A percentile compares a stretch with the other conserved stretches of the same genome.
These are phyloP conservation scores for Candida lessepsii DNA, from an alignment of 805 yeast species.

Conservation along the genomic window DNA sequence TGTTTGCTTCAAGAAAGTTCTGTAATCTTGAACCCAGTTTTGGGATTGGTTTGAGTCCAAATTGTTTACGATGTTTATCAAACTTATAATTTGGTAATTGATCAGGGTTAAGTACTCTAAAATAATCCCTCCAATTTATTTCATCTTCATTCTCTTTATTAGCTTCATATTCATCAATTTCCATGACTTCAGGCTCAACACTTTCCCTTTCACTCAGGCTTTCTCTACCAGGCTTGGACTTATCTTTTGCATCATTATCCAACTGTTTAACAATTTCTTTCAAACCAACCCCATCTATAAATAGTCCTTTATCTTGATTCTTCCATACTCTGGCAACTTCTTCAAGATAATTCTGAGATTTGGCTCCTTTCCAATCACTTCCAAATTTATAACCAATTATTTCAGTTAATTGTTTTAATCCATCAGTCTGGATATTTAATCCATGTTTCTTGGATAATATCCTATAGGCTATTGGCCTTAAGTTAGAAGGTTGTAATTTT, in stretches of 20 bases:
- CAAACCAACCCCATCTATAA: conserved; percentile 75
- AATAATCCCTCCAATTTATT: conserved; percentile 68
- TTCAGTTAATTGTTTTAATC: conserved; percentile 70
- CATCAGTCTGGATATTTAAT: conserved; percentile 82
- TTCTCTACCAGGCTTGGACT: conserved; percentile 15
- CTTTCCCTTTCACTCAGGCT: conserved; percentile 10
- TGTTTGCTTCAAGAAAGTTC: conserved; percentile 20
- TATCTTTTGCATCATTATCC: conserved; percentile 19
- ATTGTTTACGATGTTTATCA: conserved; percentile 61
- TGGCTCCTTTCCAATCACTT: conserved; percentile 75
- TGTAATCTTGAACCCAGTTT: conserved; percentile 11
- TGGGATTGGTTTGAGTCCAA: conserved; percentile 34
- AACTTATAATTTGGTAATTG: conserved; percentile 65
- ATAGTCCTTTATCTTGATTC: conserved; percentile 82
- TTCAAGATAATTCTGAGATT: conserved; percentile 66
- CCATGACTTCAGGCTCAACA: conserved; percentile 7
- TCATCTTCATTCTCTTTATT: conserved; percentile 26
- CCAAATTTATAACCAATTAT: conserved; percentile 77
- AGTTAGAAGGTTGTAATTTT: conserved; percentile 71
- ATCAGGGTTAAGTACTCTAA: conserved; percentile 60
- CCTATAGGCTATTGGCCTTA: conserved; percentile 90
- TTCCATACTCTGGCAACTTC: conserved; percentile 83
- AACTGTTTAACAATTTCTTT: conserved; percentile 61
- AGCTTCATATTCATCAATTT: conserved; percentile 16
- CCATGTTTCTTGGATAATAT: conserved; percentile 91